phyloP scores from a whole-genome alignment of 179 eudicot species.

The Beta corolliflora region DNA sequence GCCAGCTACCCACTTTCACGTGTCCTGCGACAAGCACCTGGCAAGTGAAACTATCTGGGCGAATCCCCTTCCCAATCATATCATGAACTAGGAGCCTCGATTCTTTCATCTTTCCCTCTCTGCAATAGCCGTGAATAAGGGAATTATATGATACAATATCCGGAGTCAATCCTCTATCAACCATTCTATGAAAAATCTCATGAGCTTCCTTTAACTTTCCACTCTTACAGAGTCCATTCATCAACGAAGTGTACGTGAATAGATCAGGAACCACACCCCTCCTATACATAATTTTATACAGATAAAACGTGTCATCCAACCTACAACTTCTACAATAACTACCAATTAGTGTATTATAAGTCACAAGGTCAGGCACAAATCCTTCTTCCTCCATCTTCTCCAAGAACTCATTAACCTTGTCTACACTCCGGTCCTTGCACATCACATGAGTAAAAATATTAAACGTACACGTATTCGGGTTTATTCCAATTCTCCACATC shows the following conservation, averaged over 20 bases:
- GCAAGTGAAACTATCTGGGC: conserved; percentile 70
- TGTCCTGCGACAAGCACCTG: conserved; percentile 69
- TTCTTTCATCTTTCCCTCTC: conserved; percentile 76
- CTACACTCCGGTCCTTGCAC: conserved; percentile 56
- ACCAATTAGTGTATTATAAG: conserved; percentile 73
- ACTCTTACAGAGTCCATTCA: conserved; percentile 79
- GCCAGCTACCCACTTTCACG: conserved; percentile 49
- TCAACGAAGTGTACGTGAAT: conserved; percentile 68
- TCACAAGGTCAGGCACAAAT: conserved; percentile 83
- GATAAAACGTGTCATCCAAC: conserved; percentile 72
- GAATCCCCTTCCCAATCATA: conserved; percentile 57
- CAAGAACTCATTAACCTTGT: conserved; percentile 67
- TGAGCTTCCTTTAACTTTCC: conserved; percentile 70
- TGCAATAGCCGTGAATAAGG: conserved; percentile 72
- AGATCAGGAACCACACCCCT: conserved; percentile 79
- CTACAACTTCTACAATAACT: conserved; percentile 66
- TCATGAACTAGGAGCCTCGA: conserved; percentile 62
- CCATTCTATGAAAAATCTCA: conserved; percentile 60
- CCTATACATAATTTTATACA: conserved; percentile 75
- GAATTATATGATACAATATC: conserved; percentile 71
- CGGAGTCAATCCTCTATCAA: conserved; percentile 68
- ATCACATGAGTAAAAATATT: conserved; percentile 71
- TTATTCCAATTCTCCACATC: conserved; percentile 60
- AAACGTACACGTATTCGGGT: conserved; percentile 69
- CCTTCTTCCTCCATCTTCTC: conserved; percentile 96